These are phyloP conservation scores for Venturia nashicola DNA, from an alignment of 2,329 filamentous ascomycete genomes.

Conservation along the genomic window DNA sequence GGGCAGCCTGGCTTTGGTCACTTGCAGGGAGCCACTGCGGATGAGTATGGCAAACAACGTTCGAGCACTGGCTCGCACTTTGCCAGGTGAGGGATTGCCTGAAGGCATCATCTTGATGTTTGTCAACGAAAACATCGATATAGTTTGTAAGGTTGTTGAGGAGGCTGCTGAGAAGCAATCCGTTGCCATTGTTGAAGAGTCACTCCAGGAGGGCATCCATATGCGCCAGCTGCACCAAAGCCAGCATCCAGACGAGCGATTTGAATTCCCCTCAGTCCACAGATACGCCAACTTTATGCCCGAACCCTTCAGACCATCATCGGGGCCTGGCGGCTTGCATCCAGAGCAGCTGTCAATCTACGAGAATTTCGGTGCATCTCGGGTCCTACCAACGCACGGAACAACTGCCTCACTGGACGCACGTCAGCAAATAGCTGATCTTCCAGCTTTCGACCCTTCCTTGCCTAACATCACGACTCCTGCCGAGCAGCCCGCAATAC, in stretches of 20 bases:
- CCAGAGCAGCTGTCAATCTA: slow-evolving; percentile 91
- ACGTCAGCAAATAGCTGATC: slow-evolving; percentile 48
- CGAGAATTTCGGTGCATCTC: slow-evolving; percentile 64
- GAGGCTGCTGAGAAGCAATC: slow-evolving; percentile 91
- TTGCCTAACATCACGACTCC: slow-evolving; percentile 51
- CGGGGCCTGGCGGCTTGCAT: slow-evolving; percentile 60
- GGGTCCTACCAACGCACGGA: slow-evolving; percentile 32
- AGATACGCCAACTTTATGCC: slow-evolving; percentile 91
- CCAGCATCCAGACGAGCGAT: slow-evolving; percentile 69
- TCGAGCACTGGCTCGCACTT: slow-evolving; percentile 60
- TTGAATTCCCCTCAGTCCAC: slow-evolving; percentile 69
- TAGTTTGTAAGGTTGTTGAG: slow-evolving; percentile 87
- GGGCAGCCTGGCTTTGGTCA: slow-evolving; percentile 89
- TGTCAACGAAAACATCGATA: slow-evolving; percentile 92
- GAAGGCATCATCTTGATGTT: slow-evolving; percentile 97
- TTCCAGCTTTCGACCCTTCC: slow-evolving; percentile 42
- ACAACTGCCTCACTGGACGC: slow-evolving; percentile 40
- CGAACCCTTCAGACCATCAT: slow-evolving; percentile 60
- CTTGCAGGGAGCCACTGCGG: slow-evolving; percentile 89
- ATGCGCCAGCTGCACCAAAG: slow-evolving; percentile 63
- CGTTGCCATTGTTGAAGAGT: slow-evolving; percentile 85
- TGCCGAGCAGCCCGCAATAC: slow-evolving; percentile 48
- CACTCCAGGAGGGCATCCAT: slow-evolving; percentile 72
- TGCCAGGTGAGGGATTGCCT: slow-evolving; percentile 58
- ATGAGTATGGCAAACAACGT: slow-evolving; percentile 98